Conservation (phyloP, 306 rosid genomes). For the Vicia sativa region DNA sequence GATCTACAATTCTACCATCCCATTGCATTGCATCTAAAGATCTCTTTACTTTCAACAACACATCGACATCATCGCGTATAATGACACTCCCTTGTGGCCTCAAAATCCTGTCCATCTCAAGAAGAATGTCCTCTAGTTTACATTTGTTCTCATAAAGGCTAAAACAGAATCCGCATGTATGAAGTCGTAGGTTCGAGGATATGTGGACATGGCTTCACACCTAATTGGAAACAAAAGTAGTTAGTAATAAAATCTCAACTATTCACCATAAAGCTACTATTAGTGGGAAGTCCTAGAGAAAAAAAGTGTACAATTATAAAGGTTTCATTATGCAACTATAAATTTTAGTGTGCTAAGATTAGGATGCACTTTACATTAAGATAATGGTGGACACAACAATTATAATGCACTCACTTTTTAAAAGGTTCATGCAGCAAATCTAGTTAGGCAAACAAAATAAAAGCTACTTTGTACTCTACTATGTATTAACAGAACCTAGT, state of each 20-base stretch:
- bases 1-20: conserved; percentile 70
- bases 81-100: conserved; percentile 78
- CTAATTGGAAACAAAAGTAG: conserved; percentile 46
- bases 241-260: conserved; percentile 20
- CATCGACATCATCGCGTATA: conserved; percentile 79
- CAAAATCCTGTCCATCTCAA: conserved; percentile 90
- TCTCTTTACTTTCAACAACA: conserved; percentile 59
- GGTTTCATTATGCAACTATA: not conserved
- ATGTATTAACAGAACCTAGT: not conserved
- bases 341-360: conserved; percentile 3
- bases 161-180: conserved; percentile 79
- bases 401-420: not conserved
- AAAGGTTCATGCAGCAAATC: conserved; percentile 4
- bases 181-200: conserved; percentile 91
- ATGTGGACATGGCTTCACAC: conserved; percentile 98
- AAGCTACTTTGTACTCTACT: conserved; percentile 11
- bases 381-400: not conserved
- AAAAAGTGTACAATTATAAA: not conserved
- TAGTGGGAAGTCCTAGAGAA: not conserved
- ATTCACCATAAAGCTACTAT: conserved; percentile 19
- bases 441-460: conserved; percentile 4
- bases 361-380: not conserved
- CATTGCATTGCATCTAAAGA: conserved; percentile 68
- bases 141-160: conserved; percentile 81
- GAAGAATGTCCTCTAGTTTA: conserved; percentile 64